phyloP scores from a whole-genome alignment of 176 grass and related monocot genomes.

The Rhynchospora pubera region DNA sequence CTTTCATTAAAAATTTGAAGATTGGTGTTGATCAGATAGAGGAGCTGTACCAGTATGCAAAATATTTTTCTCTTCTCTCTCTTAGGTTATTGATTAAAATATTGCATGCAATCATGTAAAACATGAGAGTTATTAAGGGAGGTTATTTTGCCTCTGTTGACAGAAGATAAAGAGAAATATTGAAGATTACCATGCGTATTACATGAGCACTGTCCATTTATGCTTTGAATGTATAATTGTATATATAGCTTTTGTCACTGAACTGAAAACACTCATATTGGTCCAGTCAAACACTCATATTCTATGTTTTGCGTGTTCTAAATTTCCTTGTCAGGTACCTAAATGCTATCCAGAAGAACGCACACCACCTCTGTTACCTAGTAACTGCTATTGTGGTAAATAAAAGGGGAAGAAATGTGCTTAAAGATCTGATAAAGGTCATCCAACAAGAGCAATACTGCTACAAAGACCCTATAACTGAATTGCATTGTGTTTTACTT shows the following conservation, averaged over 20 bases:
- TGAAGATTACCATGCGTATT: neutral
- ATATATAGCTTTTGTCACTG: neutral
- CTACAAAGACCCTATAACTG: too few relatives aligned
- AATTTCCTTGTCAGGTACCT: constrained; percentile 45
- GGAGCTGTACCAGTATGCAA: constrained; percentile 80
- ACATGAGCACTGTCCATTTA: neutral
- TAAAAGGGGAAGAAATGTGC: too few relatives aligned
- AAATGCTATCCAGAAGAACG: constrained; percentile 83
- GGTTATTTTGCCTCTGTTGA: neutral
- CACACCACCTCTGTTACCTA: constrained; percentile 73
- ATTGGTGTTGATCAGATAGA: constrained; percentile 86
- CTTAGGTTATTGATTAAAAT: neutral
- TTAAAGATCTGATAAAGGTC: too few relatives aligned
- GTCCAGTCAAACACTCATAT: neutral
- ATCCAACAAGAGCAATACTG: too few relatives aligned
- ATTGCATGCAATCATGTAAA: neutral
- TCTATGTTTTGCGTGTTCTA: neutral
- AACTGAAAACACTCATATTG: too few relatives aligned
- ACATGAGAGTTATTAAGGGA: neutral
- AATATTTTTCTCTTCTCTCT: constrained; percentile 24
- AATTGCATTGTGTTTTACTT: too few relatives aligned
- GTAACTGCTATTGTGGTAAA: constrained; percentile 68
- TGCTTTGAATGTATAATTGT: neutral
- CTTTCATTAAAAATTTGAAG: constrained; percentile 26
- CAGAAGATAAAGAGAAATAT: neutral